phyloP scores from a whole-genome alignment of 306 rosid species.

The Senna tora region DNA sequence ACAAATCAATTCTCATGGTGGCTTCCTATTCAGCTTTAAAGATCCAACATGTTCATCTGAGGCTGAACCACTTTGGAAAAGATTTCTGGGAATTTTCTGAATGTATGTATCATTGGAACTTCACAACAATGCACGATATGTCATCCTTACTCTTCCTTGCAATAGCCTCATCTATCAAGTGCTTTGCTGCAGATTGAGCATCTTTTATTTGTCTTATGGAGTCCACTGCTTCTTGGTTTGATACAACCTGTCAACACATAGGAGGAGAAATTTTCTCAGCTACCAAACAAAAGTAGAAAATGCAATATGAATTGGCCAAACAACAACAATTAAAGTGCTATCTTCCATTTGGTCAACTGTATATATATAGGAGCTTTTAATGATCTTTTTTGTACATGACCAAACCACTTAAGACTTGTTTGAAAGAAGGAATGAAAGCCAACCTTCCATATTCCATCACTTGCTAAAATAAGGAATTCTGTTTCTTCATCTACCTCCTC shows the following conservation, averaged over 20 bases:
- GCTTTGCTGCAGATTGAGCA: constrained; percentile 54
- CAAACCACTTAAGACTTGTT: too few species aligned
- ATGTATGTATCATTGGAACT: constrained; percentile 35
- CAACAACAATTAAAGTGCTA: too few species aligned
- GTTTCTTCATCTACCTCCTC: constrained; percentile 39
- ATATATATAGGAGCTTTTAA: too few species aligned
- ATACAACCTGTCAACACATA: constrained; percentile 46
- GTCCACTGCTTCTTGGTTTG: constrained; percentile 61
- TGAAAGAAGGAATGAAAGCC: too few species aligned
- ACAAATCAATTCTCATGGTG: not conserved
- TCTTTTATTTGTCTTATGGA: constrained; percentile 51
- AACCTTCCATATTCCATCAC: constrained; percentile 79
- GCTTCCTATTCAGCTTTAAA: constrained; percentile 19
- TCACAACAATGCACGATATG: constrained; percentile 63
- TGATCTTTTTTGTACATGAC: too few species aligned
- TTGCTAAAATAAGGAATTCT: constrained; percentile 61
- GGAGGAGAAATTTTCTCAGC: constrained; percentile 9
- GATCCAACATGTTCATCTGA: constrained; percentile 12
- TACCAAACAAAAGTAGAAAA: not conserved
- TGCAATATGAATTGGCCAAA: not conserved
- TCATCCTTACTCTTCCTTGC: constrained; percentile 60
- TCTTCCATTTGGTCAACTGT: too few species aligned
- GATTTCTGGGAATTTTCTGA: not conserved
- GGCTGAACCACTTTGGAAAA: constrained; percentile 5
- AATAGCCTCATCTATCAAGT: constrained; percentile 56